Conservation (phyloP, 306 rosid species). For the Gastrolobium villosum region DNA sequence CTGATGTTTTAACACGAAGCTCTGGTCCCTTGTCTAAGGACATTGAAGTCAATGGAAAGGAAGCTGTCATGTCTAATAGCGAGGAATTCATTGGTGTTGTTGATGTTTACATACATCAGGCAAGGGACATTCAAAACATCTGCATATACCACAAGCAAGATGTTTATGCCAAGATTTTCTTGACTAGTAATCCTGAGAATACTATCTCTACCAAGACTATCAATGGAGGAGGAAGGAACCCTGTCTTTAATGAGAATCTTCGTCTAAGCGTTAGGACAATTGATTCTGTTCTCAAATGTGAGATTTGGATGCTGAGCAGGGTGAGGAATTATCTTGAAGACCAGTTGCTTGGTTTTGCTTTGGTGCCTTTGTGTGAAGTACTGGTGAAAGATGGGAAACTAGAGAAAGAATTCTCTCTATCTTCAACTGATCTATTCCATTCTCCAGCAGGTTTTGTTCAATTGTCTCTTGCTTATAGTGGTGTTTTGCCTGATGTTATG, state of each 20-base stretch:
- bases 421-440: constrained; percentile 93
- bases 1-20: constrained; percentile 32
- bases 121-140: constrained; percentile 93
- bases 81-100: constrained; percentile 71
- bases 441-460: constrained; percentile 91
- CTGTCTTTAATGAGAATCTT: constrained; percentile 85
- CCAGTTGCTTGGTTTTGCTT: constrained; percentile 91
- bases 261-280: constrained; percentile 63
- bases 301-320: constrained; percentile 97
- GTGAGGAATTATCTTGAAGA: constrained; percentile 98
- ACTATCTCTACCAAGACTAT: constrained; percentile 79
- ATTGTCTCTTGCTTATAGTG: constrained; percentile 69
- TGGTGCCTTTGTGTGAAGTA: constrained; percentile 86
- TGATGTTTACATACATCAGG: constrained; percentile 81
- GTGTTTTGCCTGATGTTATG: constrained; percentile 83
- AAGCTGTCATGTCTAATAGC: constrained; percentile 37
- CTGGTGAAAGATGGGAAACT: constrained; percentile 68
- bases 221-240: constrained; percentile 97
- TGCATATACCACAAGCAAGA: constrained; percentile 99
- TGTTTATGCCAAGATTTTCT: constrained; percentile 88
- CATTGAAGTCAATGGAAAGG: constrained; percentile 63
- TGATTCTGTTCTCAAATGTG: constrained; percentile 82
- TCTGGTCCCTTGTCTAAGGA: constrained; percentile 57
- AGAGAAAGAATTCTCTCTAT: constrained; percentile 93
- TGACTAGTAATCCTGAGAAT: constrained; percentile 72